Percentiles rank a stretch among this genome's conserved stretches.
Conservation (phyloP, 1,284 basidiomycete species). For the Fomitopsis schrenkii region DNA sequence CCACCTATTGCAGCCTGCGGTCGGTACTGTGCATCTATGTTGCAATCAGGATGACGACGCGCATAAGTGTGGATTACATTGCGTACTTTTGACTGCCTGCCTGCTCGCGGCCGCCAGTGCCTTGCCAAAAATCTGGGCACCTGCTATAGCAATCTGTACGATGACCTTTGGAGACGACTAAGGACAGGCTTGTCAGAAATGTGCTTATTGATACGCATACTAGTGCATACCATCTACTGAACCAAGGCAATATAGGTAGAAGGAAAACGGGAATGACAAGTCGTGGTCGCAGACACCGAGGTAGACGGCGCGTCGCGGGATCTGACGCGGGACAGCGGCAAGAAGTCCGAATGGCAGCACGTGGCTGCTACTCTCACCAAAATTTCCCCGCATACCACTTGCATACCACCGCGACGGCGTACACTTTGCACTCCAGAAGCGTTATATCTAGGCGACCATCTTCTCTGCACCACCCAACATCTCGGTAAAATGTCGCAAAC, state of each 20-base stretch:
- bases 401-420: not conserved
- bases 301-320: not conserved
- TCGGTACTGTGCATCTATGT: constrained; percentile 69
- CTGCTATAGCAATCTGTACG: constrained; percentile 80
- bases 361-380: constrained; percentile 2
- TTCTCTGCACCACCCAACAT: not conserved
- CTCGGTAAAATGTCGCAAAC: constrained; percentile 18
- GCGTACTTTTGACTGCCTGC: constrained; percentile 92
- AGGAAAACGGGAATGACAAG: not conserved
- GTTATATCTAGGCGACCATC: not conserved
- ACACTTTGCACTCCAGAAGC: not conserved
- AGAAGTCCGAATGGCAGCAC: constrained; percentile 2
- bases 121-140: constrained; percentile 84
- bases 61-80: not conserved
- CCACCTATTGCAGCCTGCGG: constrained; percentile 57
- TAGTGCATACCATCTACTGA: not conserved
- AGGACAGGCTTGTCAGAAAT: not conserved
- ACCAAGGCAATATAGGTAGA: not conserved
- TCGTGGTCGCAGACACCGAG: not conserved
- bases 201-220: too few species aligned
- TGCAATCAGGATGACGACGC: not conserved
- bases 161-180: constrained; percentile 76
- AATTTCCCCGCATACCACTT: constrained; percentile 1
- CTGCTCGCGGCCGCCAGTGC: constrained; percentile 88
- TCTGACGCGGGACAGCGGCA: not conserved